Percentiles rank a stretch among this genome's conserved stretches.
These are phyloP conservation scores for Metarhizium album DNA, from an alignment of 2,329 filamentous ascomycete genomes.

Conservation along the genomic window DNA sequence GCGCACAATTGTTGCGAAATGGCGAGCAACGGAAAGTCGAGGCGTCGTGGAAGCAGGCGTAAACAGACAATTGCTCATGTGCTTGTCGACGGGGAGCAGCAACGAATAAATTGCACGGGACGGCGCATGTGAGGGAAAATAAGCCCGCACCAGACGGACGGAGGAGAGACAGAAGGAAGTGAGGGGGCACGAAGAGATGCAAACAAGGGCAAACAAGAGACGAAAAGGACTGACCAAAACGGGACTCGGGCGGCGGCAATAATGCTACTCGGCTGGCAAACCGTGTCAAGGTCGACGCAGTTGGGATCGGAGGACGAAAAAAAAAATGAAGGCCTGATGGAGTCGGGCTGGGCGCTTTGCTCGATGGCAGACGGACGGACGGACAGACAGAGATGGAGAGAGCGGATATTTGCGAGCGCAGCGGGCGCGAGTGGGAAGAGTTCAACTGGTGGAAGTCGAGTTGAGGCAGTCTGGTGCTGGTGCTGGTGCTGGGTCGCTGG, in stretches of 20 bases:
- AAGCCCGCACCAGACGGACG: constrained; percentile 7
- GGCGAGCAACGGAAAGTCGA: not conserved
- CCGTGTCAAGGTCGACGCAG: not conserved
- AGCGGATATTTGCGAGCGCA: not conserved
- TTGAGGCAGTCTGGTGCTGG: too few relatives aligned
- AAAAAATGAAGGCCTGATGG: not conserved
- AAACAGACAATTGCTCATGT: constrained; percentile 1
- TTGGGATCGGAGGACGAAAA: not conserved
- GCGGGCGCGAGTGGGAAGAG: not conserved
- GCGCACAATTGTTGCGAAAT: constrained; percentile 3
- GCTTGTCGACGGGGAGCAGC: not conserved
- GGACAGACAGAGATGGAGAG: not conserved
- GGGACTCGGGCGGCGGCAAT: not conserved
- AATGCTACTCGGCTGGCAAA: not conserved
- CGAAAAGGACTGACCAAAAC: constrained; percentile 4
- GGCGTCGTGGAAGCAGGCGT: constrained; percentile 5
- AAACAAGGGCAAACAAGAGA: not conserved
- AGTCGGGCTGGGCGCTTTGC: not conserved
- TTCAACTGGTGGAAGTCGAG: not conserved
- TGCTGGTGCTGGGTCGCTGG: not conserved
- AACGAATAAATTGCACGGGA: constrained; percentile 1
- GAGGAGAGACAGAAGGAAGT: not conserved
- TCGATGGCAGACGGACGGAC: too few relatives aligned
- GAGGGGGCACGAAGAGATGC: too few relatives aligned
- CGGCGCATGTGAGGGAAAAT: constrained; percentile 3